Evolutionary conservation across 2,329 filamentous ascomycete genomes (phyloP).

Genomic region (Cadophora gregata): DNA sequence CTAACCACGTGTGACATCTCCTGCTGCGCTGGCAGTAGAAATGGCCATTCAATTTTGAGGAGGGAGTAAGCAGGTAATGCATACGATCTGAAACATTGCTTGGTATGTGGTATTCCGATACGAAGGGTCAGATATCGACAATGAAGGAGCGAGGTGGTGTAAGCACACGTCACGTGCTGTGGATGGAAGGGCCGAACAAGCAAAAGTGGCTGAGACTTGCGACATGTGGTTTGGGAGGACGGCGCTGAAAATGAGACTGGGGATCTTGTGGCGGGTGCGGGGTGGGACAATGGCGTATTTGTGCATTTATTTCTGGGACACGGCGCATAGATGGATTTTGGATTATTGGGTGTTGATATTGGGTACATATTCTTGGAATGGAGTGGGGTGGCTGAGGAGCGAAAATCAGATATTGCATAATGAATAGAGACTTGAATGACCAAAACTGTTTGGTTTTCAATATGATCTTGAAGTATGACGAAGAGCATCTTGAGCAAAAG

Average conservation of each 20-base stretch:
- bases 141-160: conserved; percentile 13
- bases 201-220: conserved; percentile 7
- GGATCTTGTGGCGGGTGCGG: neutral
- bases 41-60: neutral
- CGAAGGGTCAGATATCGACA: conserved; percentile 11
- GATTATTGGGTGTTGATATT: conserved; percentile 1
- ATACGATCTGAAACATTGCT: neutral
- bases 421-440: conserved; percentile 6
- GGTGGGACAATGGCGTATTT: conserved; percentile 12
- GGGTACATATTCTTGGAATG: neutral
- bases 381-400: neutral
- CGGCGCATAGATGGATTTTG: neutral
- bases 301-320: conserved; percentile 2
- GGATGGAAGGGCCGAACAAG: conserved; percentile 15
- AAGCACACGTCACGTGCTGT: conserved; percentile 14
- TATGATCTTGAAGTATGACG: neutral
- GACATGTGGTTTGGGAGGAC: neutral
- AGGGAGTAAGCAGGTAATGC: neutral
- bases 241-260: conserved; percentile 13
- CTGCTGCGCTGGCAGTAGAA: conserved; percentile 10
- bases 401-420: conserved; percentile 8
- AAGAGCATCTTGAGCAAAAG: neutral
- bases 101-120: neutral
- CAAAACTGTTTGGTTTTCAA: neutral
- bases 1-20: neutral